A percentile compares a stretch with the other conserved stretches of the same genome.
phyloP scores from a whole-genome alignment of 2,329 filamentous ascomycete genomes.

The Claviceps monticola region DNA sequence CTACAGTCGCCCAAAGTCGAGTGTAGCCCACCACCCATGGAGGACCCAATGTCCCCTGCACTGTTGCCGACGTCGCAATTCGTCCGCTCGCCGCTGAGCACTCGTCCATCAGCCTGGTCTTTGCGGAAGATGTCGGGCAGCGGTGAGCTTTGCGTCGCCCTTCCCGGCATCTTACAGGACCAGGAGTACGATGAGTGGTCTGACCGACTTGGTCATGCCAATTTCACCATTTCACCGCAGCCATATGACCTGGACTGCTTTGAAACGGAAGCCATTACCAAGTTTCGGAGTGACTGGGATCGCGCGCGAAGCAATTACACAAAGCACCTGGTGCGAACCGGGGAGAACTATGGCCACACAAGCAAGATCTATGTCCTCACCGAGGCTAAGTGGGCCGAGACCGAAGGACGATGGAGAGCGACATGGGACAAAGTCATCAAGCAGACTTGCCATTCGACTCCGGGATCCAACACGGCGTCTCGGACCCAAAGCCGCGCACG shows the following conservation, averaged over 20 bases:
- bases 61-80: conserved; percentile 33
- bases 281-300: conserved; percentile 70
- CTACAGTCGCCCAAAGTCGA: conserved; percentile 59
- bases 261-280: conserved; percentile 42
- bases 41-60: conserved; percentile 4
- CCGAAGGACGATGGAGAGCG: conserved; percentile 59
- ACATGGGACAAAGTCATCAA: conserved; percentile 53
- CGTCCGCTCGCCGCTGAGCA: conserved; percentile 52
- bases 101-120: conserved; percentile 64
- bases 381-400: conserved; percentile 76
- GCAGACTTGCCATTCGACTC: conserved; percentile 24
- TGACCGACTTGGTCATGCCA: conserved; percentile 74
- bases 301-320: conserved; percentile 73
- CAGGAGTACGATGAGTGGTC: conserved; percentile 72
- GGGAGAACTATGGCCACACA: conserved; percentile 80
- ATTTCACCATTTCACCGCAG: conserved; percentile 75
- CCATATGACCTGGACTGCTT: conserved; percentile 58
- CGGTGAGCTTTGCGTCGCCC: conserved; percentile 38
- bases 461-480: conserved; percentile 14
- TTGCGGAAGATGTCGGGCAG: conserved; percentile 52
- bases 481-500: conserved; percentile 27
- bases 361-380: conserved; percentile 81
- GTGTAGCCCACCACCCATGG: conserved; percentile 1
- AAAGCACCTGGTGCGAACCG: conserved; percentile 74
- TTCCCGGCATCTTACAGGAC: conserved; percentile 52